A percentile compares a stretch with the other conserved stretches of the same genome.
These are phyloP conservation scores for Colletotrichum truncatum DNA, from an alignment of 2,329 filamentous ascomycete genomes.

Conservation along the genomic window DNA sequence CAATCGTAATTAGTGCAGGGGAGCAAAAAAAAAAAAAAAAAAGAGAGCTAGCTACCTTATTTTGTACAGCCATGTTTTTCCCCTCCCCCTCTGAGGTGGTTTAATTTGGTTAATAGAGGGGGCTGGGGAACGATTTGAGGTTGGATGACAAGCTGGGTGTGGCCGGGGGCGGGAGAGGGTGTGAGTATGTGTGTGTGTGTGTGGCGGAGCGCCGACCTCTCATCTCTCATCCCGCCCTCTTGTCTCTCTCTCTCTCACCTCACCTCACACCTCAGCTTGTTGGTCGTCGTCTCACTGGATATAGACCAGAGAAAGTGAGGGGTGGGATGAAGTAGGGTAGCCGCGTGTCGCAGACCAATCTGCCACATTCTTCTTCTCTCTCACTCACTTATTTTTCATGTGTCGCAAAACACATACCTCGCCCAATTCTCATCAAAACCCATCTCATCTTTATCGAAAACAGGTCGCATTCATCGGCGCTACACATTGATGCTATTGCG, in stretches of 20 bases:
- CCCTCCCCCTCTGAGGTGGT: neutral
- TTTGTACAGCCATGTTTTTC: neutral
- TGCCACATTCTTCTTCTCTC: neutral
- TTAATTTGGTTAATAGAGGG: constrained; percentile 25
- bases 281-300: neutral
- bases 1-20: constrained; percentile 10
- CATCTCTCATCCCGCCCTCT: neutral
- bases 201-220: constrained; percentile 25
- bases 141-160: constrained; percentile 14
- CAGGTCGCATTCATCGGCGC: neutral
- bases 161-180: too few relatives aligned
- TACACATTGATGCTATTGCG: too few relatives aligned
- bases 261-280: too few relatives aligned
- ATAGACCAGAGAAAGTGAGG: too few relatives aligned
- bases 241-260: neutral
- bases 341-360: neutral
- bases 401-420: neutral
- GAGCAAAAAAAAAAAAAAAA: neutral
- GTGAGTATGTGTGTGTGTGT: too few relatives aligned
- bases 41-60: too few relatives aligned
- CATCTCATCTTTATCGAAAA: neutral
- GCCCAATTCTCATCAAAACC: neutral
- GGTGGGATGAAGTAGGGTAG: too few relatives aligned
- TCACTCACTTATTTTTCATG: neutral
- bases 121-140: constrained; percentile 27